These are phyloP conservation scores for Gossypium lobatum DNA, from an alignment of 441 rosid species.

Conservation along the genomic window DNA sequence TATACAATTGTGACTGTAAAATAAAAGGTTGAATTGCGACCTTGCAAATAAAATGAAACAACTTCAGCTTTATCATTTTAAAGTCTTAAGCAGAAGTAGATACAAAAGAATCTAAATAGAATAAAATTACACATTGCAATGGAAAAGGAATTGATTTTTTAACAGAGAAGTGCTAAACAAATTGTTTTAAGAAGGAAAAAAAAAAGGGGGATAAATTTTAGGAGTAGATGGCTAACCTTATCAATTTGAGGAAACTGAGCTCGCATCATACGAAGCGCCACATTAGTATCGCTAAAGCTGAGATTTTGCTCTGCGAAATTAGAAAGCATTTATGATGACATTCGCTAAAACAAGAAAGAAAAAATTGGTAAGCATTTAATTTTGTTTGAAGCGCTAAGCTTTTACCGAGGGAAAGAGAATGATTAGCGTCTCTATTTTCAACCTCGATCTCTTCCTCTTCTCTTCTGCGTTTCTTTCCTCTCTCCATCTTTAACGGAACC, in stretches of 20 bases:
- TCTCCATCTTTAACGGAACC: slow-evolving; percentile 11
- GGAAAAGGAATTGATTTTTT: neutral
- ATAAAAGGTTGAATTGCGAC: slow-evolving; percentile 69
- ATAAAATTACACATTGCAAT: neutral
- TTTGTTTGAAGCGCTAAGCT: neutral
- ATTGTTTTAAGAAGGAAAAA: neutral
- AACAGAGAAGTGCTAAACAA: neutral
- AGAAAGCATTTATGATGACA: neutral
- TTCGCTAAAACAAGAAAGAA: neutral
- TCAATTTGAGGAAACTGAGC: slow-evolving; percentile 76
- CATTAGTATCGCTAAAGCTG: slow-evolving; percentile 64
- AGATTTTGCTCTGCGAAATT: slow-evolving; percentile 54
- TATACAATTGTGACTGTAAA: slow-evolving; percentile 80
- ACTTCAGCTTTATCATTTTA: neutral
- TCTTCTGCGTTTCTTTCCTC: slow-evolving; percentile 39
- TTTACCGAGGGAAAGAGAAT: slow-evolving; percentile 38
- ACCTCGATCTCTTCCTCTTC: slow-evolving; percentile 24
- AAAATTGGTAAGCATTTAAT: neutral
- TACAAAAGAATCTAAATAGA: neutral
- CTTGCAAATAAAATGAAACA: slow-evolving; percentile 24
- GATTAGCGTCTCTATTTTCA: slow-evolving; percentile 22
- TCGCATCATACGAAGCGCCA: slow-evolving; percentile 83
- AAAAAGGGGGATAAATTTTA: neutral
- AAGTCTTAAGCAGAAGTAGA: neutral
- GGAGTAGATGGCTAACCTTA: slow-evolving; percentile 39